Percentiles rank a stretch among this genome's conserved stretches.
Conservation (phyloP, 345 rosid species). For the Turnera subulata region DNA sequence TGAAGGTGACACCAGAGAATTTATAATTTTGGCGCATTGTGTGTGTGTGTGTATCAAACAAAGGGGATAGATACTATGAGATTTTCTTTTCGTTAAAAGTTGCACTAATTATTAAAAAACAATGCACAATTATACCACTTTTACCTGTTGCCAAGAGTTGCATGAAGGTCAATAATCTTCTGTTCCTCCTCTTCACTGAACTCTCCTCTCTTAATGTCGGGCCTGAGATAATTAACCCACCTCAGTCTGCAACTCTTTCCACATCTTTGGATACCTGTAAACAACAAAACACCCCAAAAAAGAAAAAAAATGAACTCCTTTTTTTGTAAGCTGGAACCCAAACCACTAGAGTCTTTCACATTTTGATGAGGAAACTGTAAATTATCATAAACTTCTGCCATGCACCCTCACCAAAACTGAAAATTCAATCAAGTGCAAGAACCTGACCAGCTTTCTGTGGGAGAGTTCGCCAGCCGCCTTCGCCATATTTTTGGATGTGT, state of each 20-base stretch:
- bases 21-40: no score
- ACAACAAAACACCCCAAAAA: no score
- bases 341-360: no score
- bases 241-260: slow-evolving; percentile 11
- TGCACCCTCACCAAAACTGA: neutral
- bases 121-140: neutral
- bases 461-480: slow-evolving; percentile 15
- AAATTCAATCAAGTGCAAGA: neutral
- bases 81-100: no score
- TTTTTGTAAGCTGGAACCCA: neutral
- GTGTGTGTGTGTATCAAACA: no score
- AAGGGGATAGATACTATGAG: no score
- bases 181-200: slow-evolving; percentile 2
- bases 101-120: neutral
- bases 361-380: no score
- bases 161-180: slow-evolving; percentile 4
- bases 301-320: neutral
- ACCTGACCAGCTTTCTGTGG: slow-evolving; percentile 9
- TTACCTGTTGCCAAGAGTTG: slow-evolving; percentile 6
- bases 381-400: no score
- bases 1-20: no score
- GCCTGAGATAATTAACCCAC: slow-evolving; percentile 8
- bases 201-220: slow-evolving; percentile 8
- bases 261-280: slow-evolving; percentile 8
- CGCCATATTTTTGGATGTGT: slow-evolving; percentile 10